Percentiles rank a stretch among this genome's conserved stretches.
Conservation (phyloP, 495 filamentous ascomycete species). For the Amorphotheca resinae region DNA sequence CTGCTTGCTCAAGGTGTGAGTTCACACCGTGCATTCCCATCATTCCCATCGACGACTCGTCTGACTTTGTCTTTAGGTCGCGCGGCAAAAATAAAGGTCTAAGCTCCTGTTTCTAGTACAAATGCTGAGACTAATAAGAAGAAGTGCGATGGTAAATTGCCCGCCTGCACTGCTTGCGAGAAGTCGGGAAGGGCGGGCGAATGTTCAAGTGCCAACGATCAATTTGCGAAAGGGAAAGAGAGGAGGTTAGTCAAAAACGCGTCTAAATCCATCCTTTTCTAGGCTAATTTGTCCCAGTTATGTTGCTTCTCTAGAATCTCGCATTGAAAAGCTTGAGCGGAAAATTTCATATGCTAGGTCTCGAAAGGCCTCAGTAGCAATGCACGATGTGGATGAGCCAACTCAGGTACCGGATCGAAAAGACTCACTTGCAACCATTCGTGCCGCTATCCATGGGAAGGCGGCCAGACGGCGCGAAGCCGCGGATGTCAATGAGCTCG, state of each 20-base stretch:
- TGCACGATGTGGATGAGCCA: slow-evolving; percentile 33
- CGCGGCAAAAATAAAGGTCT: slow-evolving; percentile 65
- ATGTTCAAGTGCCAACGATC: slow-evolving; percentile 88
- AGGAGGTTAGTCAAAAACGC: slow-evolving; percentile 36
- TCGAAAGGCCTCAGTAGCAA: slow-evolving; percentile 40
- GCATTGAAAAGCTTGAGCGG: slow-evolving; percentile 74
- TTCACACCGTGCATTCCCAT: slow-evolving; percentile 1
- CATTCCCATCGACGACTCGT: not conserved
- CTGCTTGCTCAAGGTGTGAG: slow-evolving; percentile 80
- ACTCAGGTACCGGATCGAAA: slow-evolving; percentile 36
- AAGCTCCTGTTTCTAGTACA: not conserved
- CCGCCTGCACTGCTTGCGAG: slow-evolving; percentile 86
- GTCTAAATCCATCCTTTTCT: not conserved
- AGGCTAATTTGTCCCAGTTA: slow-evolving; percentile 42
- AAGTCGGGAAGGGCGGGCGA: slow-evolving; percentile 65
- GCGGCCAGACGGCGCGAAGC: slow-evolving; percentile 48
- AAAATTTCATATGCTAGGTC: slow-evolving; percentile 48
- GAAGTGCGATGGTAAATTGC: slow-evolving; percentile 85
- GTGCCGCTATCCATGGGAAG: slow-evolving; percentile 46
- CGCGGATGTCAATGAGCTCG: slow-evolving; percentile 65
- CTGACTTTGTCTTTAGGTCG: slow-evolving; percentile 35
- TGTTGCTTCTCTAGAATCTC: slow-evolving; percentile 79
- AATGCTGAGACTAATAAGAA: not conserved
- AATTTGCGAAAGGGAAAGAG: slow-evolving; percentile 89
- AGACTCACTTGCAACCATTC: slow-evolving; percentile 45